Conservation (phyloP, 1,284 basidiomycete species). For the Malassezia sympodialis region DNA sequence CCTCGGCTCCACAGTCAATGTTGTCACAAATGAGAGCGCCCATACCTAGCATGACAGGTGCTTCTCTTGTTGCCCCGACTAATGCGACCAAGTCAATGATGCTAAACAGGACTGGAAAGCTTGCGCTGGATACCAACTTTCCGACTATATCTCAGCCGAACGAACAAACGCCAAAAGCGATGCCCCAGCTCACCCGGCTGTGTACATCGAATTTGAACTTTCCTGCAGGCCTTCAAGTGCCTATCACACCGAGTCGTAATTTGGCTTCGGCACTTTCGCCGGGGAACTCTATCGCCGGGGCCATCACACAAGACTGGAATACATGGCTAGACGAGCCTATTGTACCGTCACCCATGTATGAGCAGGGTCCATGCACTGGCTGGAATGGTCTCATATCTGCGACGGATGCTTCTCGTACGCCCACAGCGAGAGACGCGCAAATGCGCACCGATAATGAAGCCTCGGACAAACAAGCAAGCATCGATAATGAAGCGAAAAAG, state of each 20-base stretch:
- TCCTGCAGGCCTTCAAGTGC: neutral
- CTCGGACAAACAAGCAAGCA: neutral
- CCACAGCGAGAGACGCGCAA: neutral
- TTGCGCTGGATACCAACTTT: neutral
- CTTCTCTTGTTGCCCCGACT: neutral
- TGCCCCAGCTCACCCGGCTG: neutral
- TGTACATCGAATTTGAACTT: constrained; percentile 1
- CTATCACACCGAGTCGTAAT: neutral
- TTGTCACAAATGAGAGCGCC: neutral
- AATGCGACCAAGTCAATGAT: neutral
- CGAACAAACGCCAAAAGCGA: neutral
- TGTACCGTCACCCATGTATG: constrained; percentile 41
- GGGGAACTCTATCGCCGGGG: neutral
- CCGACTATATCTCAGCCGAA: neutral
- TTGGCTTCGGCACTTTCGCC: constrained; percentile 5
- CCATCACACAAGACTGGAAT: constrained; percentile 25
- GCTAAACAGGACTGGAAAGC: neutral
- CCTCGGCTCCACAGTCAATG: neutral
- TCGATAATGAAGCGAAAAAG: neutral
- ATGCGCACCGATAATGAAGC: neutral
- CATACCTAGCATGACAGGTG: neutral
- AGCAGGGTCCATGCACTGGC: constrained; percentile 30
- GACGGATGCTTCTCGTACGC: constrained; percentile 8
- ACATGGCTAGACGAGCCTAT: constrained; percentile 45
- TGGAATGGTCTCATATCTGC: constrained; percentile 11